phyloP scores from a whole-genome alignment of 257 asterid species.

The Solanum ossicruentum region DNA sequence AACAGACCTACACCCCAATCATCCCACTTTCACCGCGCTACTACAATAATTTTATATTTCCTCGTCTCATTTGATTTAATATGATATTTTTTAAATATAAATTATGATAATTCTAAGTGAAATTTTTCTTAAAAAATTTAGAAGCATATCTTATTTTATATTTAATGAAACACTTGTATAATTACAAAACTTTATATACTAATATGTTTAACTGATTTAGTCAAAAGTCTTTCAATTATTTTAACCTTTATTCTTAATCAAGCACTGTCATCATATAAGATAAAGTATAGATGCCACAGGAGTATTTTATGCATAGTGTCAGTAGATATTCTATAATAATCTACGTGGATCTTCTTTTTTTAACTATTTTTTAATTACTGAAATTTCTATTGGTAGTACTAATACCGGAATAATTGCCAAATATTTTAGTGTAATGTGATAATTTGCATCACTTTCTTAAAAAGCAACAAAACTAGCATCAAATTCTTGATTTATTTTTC shows the following conservation, averaged over 20 bases:
- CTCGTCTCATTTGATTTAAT: too few relatives aligned
- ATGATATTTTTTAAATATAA: too few relatives aligned
- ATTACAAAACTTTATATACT: not conserved
- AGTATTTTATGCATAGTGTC: not conserved
- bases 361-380: not conserved
- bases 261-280: not conserved
- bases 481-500: not conserved
- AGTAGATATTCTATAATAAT: not conserved
- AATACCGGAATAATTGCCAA: not conserved
- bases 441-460: not conserved
- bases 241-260: not conserved
- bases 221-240: not conserved
- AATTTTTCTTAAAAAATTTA: too few relatives aligned
- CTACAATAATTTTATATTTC: too few relatives aligned
- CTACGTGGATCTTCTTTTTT: not conserved
- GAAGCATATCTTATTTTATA: not conserved
- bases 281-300: too few relatives aligned
- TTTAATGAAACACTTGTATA: not conserved
- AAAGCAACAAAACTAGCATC: slow-evolving; percentile 1
- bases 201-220: not conserved
- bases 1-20: not conserved
- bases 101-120: too few relatives aligned
- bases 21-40: not conserved
- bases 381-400: not conserved
- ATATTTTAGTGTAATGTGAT: not conserved